Base-by-base conservation (phyloP, 2,329 filamentous ascomycete species). In the Calonectria pseudoturangicola region DNA sequence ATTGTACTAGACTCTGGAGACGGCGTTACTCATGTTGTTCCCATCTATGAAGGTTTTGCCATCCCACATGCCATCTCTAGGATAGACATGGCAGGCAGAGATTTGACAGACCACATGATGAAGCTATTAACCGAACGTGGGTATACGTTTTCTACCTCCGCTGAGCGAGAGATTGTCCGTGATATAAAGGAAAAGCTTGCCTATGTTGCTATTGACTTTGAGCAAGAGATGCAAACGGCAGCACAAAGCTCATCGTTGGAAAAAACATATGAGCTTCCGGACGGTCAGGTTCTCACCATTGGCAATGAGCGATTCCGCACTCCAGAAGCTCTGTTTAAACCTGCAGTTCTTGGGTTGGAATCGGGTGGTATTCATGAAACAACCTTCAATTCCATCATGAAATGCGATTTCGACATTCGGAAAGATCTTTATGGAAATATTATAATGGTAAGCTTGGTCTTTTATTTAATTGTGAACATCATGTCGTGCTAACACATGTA, bases 151-250 rank as follows among this genome's bases (percentile, higher is more conserved):
- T 98, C 96, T 86, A 99, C 97, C 90, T 98, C 97, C 76, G 97
- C 97, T 88, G 97, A 99, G 92, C 97, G 97, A 89, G 97, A 98
- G 97, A 99, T 98, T 86, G 97, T 98, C 85, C 96, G 97, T 91
- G 97, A 99, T 88, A 98, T 99, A 92, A 99, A 99, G 94, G 97
- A 99, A 94, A 99, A 98, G 93, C 96, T 99, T 84, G 99, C 97
- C 93, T 99, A 99, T 90, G 97, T 98, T 85, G 97, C 97, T 80
- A 94, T 99, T 81, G 97, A 99, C 92, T 98, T 99, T 84, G 97
- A 99, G 92, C 97, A 99, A 92, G 97, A 99, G 91, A 98, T 99
- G 87, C 97, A 99, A 93, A 99, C 97, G 82, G 97, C 97, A 83
- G 96, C 95, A 87, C 97, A 99, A 92, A 98, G 95, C 90, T 98